Evolutionary conservation across 176 grass and related monocot genomes (phyloP).

Genomic region (Eremochloa ophiuroides): DNA sequence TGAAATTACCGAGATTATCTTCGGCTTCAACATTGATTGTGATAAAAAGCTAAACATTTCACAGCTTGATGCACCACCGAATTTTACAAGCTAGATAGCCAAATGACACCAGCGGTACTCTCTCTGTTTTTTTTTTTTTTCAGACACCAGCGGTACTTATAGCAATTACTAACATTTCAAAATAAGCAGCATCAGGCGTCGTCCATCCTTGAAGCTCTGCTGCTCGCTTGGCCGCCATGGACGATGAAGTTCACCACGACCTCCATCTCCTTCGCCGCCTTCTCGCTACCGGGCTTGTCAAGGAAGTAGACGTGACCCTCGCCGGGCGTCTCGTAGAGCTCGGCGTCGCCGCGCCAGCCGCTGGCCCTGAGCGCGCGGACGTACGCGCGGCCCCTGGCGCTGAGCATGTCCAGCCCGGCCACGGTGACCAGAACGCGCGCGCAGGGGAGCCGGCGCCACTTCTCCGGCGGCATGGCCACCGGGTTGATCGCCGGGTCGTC

Average conservation of each 20-base stretch:
- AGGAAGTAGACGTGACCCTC: conserved; percentile 66
- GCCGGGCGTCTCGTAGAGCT: conserved; percentile 54
- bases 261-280: conserved; percentile 49
- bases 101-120: too few relatives aligned
- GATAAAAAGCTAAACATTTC: too few relatives aligned
- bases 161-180: background rate
- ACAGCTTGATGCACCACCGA: too few relatives aligned
- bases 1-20: background rate
- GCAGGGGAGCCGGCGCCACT: conserved; percentile 34
- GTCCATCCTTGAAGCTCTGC: background rate
- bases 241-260: conserved; percentile 43
- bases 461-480: conserved; percentile 20
- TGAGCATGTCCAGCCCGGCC: conserved; percentile 44
- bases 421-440: conserved; percentile 58
- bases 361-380: conserved; percentile 34
- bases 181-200: background rate
- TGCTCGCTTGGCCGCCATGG: background rate
- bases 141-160: background rate
- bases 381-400: conserved; percentile 45
- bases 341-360: conserved; percentile 41
- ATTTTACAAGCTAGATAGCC: background rate
- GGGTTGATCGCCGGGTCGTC: conserved; percentile 71
- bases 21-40: background rate
- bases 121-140: too few relatives aligned
- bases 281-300: conserved; percentile 21